Conservation (phyloP, 768 basidiomycete species). For the Pisolithus marmoratus region DNA sequence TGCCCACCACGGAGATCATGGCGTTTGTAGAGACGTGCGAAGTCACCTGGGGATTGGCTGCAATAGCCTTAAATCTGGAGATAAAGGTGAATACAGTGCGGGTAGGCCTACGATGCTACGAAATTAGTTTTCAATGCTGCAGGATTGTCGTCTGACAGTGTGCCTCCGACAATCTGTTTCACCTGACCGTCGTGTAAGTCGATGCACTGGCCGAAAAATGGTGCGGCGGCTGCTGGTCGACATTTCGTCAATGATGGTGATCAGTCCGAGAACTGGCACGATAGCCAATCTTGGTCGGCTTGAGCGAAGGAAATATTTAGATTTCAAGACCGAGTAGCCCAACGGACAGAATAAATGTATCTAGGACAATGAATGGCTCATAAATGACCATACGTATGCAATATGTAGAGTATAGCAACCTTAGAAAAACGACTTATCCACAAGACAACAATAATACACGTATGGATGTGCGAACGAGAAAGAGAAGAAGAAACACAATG, state of each 20-base stretch:
- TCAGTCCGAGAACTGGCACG: too few relatives aligned
- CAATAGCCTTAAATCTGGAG: slow-evolving; percentile 7
- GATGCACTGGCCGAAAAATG: slow-evolving; percentile 88
- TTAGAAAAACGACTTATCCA: neutral
- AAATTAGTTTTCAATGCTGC: slow-evolving; percentile 79
- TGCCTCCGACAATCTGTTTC: slow-evolving; percentile 97
- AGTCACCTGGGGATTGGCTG: slow-evolving; percentile 76
- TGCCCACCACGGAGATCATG: slow-evolving; percentile 80
- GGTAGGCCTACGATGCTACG: slow-evolving; percentile 64
- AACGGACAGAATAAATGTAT: too few relatives aligned
- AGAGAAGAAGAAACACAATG: neutral
- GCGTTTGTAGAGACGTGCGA: slow-evolving; percentile 69
- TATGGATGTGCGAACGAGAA: neutral
- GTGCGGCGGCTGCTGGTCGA: slow-evolving; percentile 24
- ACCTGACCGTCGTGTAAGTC: slow-evolving; percentile 95
- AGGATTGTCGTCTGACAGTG: slow-evolving; percentile 66
- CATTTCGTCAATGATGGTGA: too few relatives aligned
- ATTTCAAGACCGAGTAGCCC: too few relatives aligned
- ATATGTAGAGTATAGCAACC: neutral
- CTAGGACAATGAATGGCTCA: neutral
- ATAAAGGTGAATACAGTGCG: neutral
- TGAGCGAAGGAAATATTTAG: too few relatives aligned
- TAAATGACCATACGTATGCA: neutral
- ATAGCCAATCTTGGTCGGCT: too few relatives aligned
- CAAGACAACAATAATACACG: neutral